Conservation (phyloP, 140 eudicot species). For the Cichorium intybus region DNA sequence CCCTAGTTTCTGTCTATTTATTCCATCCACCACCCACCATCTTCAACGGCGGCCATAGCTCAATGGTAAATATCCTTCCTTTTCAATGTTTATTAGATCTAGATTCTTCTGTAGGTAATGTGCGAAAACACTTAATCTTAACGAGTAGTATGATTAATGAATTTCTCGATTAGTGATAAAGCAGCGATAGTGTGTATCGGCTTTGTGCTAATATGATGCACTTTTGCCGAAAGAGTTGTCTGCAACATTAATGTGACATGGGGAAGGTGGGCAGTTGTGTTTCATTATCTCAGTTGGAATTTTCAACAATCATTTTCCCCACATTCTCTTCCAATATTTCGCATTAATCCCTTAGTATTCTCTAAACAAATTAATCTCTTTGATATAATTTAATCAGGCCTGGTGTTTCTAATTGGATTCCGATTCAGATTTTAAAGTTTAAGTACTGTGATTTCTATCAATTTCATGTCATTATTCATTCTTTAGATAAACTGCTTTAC, state of each 20-base stretch:
- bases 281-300: constrained; percentile 39
- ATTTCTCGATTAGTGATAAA: not conserved
- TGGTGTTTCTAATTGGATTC: no score
- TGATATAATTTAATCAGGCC: not conserved
- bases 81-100: not conserved
- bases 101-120: not conserved
- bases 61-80: not conserved
- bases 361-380: not conserved
- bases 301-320: constrained; percentile 56
- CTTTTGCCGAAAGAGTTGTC: constrained; percentile 51
- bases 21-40: not conserved
- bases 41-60: not conserved
- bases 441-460: no score
- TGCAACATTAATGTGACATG: constrained; percentile 40
- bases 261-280: constrained; percentile 73
- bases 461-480: no score
- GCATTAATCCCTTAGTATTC: not conserved
- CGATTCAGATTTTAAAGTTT: no score
- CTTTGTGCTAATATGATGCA: constrained; percentile 28
- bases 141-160: not conserved
- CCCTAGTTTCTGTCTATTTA: not conserved
- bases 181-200: not conserved
- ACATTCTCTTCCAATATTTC: not conserved
- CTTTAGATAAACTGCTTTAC: no score
- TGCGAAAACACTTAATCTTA: not conserved